Conservation (phyloP, 257 asterid genomes). For the Dorcoceras hygrometricum region DNA sequence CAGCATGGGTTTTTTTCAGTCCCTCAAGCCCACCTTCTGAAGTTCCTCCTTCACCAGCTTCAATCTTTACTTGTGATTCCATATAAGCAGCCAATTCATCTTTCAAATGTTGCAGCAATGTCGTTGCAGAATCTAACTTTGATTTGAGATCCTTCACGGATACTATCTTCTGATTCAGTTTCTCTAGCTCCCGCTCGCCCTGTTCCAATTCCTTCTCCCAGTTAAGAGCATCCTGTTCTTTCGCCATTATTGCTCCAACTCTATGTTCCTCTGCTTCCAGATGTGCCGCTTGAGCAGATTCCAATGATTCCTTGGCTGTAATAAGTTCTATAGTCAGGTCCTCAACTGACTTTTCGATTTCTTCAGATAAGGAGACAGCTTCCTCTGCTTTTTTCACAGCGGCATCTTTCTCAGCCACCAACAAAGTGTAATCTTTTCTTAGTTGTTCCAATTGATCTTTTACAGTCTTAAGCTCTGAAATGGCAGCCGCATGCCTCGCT, state of each 20-base stretch:
- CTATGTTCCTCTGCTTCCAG: conserved; percentile 91
- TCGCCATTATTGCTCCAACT: conserved; percentile 72
- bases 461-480: conserved; percentile 59
- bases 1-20: conserved; percentile 48
- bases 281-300: conserved; percentile 87
- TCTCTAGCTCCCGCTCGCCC: conserved; percentile 69
- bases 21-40: conserved; percentile 33
- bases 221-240: conserved; percentile 65
- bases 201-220: conserved; percentile 78
- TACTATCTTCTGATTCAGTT: conserved; percentile 42
- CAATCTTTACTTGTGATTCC: conserved; percentile 48
- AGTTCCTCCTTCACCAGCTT: conserved; percentile 35
- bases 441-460: conserved; percentile 59
- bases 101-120: conserved; percentile 58
- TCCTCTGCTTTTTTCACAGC: conserved; percentile 65
- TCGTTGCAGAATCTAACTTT: conserved; percentile 60
- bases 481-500: conserved; percentile 76
- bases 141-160: conserved; percentile 57
- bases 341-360: conserved; percentile 83
- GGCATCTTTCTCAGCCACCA: conserved; percentile 60
- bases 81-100: conserved; percentile 75
- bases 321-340: conserved; percentile 80
- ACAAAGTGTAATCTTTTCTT: conserved; percentile 43
- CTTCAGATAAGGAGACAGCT: conserved; percentile 53
- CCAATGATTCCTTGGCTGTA: conserved; percentile 69